These are phyloP conservation scores for Monsonia emarginata DNA, from an alignment of 441 rosid species.

Conservation along the genomic window DNA sequence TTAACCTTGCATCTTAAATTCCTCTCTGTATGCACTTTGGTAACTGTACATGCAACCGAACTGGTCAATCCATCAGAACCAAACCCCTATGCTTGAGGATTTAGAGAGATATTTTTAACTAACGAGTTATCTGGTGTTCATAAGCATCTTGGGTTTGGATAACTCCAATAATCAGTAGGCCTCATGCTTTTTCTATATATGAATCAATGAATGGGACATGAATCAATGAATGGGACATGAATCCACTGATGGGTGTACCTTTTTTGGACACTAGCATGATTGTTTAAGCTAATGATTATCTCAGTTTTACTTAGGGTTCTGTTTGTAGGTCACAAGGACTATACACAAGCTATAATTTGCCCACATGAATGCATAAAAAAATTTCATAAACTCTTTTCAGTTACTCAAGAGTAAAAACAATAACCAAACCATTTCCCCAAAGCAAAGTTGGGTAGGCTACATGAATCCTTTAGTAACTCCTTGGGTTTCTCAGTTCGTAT, in stretches of 20 bases:
- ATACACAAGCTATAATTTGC: background rate
- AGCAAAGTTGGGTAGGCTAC: no score
- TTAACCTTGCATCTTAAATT: background rate
- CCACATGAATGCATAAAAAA: background rate
- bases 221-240: no score
- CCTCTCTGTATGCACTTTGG: no score
- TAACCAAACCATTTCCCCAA: no score
- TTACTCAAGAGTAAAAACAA: background rate
- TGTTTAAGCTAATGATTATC: background rate
- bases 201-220: no score
- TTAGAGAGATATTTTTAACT: background rate
- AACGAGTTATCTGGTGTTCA: background rate
- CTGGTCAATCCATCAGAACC: background rate
- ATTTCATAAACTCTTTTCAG: background rate
- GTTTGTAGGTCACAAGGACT: background rate
- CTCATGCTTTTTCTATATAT: background rate
- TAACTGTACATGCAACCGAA: background rate
- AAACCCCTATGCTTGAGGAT: background rate
- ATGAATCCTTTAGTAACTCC: no score
- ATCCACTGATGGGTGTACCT: no score
- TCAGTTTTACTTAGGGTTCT: background rate
- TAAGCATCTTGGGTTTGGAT: background rate
- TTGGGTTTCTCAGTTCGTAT: no score
- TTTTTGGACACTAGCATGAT: no score
- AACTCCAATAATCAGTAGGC: background rate